Conservation (phyloP, 2,329 filamentous ascomycete species). For the Pseudogymnoascus pannorum region DNA sequence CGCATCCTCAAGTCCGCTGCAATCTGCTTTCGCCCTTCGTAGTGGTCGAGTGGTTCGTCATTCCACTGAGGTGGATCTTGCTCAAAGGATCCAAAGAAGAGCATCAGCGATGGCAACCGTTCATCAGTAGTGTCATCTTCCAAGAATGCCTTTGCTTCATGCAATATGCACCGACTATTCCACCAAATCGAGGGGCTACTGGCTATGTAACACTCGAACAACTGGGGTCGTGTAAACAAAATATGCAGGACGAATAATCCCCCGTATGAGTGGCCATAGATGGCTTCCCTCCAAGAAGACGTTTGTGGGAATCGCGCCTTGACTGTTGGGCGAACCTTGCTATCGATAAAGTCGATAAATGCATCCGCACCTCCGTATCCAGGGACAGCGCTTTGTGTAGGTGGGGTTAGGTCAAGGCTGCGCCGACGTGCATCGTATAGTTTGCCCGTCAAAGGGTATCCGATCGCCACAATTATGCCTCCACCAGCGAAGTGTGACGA, state of each 20-base stretch:
- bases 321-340: neutral
- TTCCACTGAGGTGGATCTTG: neutral
- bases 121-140: neutral
- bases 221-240: neutral
- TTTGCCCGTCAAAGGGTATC: slow-evolving; percentile 45
- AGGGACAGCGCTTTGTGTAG: neutral
- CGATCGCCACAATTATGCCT: slow-evolving; percentile 42
- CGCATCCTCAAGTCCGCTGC: neutral
- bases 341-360: neutral
- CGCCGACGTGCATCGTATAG: slow-evolving; percentile 24
- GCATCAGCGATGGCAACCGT: neutral
- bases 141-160: neutral
- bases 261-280: neutral
- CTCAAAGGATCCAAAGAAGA: neutral
- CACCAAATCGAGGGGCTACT: slow-evolving; percentile 3
- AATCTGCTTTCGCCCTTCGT: neutral
- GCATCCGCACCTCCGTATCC: neutral
- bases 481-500: slow-evolving; percentile 34
- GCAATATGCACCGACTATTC: neutral
- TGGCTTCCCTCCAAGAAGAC: neutral
- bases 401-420: neutral
- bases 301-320: slow-evolving; percentile 5
- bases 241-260: neutral
- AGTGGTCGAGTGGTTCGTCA: neutral
- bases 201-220: neutral